Conservation (phyloP, 2,329 filamentous ascomycete species). For the Xylaria arbuscula region DNA sequence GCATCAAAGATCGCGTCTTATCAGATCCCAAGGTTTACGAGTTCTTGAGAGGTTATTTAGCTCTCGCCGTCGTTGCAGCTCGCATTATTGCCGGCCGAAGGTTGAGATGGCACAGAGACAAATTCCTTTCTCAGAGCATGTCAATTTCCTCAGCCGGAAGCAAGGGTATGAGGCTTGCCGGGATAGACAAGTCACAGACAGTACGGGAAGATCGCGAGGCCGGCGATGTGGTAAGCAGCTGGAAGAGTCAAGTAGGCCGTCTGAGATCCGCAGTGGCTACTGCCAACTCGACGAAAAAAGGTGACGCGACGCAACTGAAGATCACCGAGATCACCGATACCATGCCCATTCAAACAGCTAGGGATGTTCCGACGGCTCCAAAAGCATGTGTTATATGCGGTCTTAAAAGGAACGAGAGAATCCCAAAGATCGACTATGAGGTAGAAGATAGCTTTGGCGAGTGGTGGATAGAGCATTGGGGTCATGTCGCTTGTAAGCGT, state of each 20-base stretch:
- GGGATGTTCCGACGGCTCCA: constrained; percentile 77
- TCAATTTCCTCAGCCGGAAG: constrained; percentile 81
- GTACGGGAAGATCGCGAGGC: constrained; percentile 86
- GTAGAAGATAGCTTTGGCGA: constrained; percentile 94
- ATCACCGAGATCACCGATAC: constrained; percentile 78
- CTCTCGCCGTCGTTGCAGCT: constrained; percentile 74
- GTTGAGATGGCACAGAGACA: constrained; percentile 90
- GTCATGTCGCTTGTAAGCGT: constrained; percentile 79
- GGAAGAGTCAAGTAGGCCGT: constrained; percentile 80
- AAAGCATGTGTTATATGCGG: constrained; percentile 88
- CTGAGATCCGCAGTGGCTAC: constrained; percentile 78
- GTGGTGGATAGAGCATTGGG: constrained; percentile 95
- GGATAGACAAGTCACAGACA: constrained; percentile 85
- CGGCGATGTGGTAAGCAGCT: constrained; percentile 78
- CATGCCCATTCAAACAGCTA: constrained; percentile 75
- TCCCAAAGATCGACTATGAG: constrained; percentile 77
- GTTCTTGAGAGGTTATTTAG: constrained; percentile 74
- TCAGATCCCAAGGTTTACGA: constrained; percentile 69
- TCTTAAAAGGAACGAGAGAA: constrained; percentile 85
- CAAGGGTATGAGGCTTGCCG: constrained; percentile 91
- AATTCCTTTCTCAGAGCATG: constrained; percentile 86
- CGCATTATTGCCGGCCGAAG: constrained; percentile 86
- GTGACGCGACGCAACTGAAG: constrained; percentile 53
- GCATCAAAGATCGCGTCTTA: constrained; percentile 71
- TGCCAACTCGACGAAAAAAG: constrained; percentile 62